A percentile compares a stretch with the other conserved stretches of the same genome.
phyloP scores from a whole-genome alignment of 2,329 filamentous ascomycete species.

The Dactylellina parvicollis region DNA sequence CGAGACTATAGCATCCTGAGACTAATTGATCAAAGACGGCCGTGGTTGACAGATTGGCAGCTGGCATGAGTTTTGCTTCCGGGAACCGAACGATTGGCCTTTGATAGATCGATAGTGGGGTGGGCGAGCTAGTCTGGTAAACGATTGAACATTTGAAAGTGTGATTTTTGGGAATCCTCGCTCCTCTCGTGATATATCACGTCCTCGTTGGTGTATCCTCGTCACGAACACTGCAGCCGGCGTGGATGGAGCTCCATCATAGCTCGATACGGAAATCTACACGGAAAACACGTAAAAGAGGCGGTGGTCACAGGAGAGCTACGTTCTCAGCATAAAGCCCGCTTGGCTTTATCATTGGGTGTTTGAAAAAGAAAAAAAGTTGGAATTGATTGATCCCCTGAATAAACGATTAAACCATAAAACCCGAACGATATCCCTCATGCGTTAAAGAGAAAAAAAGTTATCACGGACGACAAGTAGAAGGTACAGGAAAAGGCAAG shows the following conservation, averaged over 20 bases:
- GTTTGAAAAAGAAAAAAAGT: conserved; percentile 8
- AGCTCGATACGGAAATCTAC: not conserved
- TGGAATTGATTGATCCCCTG: conserved; percentile 44
- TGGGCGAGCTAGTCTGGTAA: too few species aligned
- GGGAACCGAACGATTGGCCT: too few species aligned
- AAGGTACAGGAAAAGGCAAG: conserved; percentile 48
- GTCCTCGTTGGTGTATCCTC: too few species aligned
- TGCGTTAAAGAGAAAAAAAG: conserved; percentile 40
- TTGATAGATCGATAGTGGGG: too few species aligned
- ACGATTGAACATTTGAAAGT: too few species aligned
- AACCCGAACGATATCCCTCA: conserved; percentile 53
- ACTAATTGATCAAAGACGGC: too few species aligned
- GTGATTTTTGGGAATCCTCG: too few species aligned
- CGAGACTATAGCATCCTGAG: too few species aligned
- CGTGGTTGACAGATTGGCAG: too few species aligned
- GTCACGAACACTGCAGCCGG: not conserved
- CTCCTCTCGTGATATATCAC: too few species aligned
- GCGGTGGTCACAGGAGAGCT: not conserved
- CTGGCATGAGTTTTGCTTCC: too few species aligned
- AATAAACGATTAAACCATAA: conserved; percentile 44
- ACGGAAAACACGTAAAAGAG: not conserved
- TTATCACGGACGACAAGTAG: conserved; percentile 39
- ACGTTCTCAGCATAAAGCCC: not conserved
- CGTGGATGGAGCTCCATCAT: not conserved
- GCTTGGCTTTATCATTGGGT: not conserved